phyloP scores from a whole-genome alignment of 2,329 filamentous ascomycete genomes.

The Xylaria multiplex region DNA sequence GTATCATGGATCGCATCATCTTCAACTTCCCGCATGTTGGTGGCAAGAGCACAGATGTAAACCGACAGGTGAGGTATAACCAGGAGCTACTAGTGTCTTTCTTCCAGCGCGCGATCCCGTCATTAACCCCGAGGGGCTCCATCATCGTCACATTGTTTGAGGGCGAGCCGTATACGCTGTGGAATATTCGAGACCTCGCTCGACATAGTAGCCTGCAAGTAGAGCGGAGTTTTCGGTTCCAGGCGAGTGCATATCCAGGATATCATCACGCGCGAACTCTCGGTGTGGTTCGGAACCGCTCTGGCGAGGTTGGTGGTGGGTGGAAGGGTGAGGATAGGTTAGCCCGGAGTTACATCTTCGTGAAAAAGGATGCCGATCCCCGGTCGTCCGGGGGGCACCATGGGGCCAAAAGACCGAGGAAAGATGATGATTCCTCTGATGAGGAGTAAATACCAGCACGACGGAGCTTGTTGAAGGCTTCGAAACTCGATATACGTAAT shows the following conservation, averaged over 20 bases:
- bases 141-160: slow-evolving; percentile 92
- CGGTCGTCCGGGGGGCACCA: slow-evolving; percentile 34
- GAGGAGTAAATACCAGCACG: slow-evolving; percentile 38
- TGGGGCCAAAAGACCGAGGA: slow-evolving; percentile 48
- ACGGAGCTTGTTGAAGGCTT: neutral
- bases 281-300: slow-evolving; percentile 67
- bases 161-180: slow-evolving; percentile 91
- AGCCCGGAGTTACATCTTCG: slow-evolving; percentile 70
- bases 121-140: slow-evolving; percentile 65
- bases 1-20: slow-evolving; percentile 77
- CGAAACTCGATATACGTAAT: neutral
- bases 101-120: slow-evolving; percentile 65
- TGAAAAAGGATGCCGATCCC: slow-evolving; percentile 63
- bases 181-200: slow-evolving; percentile 91
- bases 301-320: slow-evolving; percentile 55
- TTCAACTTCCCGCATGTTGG: slow-evolving; percentile 99
- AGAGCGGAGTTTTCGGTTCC: slow-evolving; percentile 75
- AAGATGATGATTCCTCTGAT: slow-evolving; percentile 45
- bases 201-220: slow-evolving; percentile 79
- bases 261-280: slow-evolving; percentile 79
- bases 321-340: slow-evolving; percentile 65
- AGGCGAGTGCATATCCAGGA: slow-evolving; percentile 73
- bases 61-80: slow-evolving; percentile 92
- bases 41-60: slow-evolving; percentile 90
- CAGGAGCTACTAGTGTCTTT: slow-evolving; percentile 79